phyloP scores from a whole-genome alignment of 2,329 filamentous ascomycete genomes.

The Amylocarpus encephaloides region DNA sequence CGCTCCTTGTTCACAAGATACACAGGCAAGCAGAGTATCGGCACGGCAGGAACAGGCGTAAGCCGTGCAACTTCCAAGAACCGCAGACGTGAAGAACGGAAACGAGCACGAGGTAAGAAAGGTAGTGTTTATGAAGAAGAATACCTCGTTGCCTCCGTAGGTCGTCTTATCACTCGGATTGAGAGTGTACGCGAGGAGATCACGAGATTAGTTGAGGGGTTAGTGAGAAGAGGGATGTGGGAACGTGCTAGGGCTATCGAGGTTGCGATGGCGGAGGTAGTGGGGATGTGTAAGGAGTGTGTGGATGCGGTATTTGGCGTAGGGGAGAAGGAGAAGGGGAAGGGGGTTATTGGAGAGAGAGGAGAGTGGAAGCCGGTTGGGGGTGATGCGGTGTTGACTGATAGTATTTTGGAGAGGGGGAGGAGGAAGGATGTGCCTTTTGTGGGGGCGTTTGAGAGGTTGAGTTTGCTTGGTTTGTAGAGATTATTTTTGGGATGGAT shows the following conservation, averaged over 20 bases:
- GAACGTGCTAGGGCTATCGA: conserved; percentile 79
- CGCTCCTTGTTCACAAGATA: conserved; percentile 92
- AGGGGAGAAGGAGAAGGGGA: conserved; percentile 13
- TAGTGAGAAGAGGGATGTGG: conserved; percentile 76
- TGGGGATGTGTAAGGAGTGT: conserved; percentile 60
- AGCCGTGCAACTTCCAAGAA: conserved; percentile 83
- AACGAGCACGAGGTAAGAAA: conserved; percentile 89
- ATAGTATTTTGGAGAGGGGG: conserved; percentile 27
- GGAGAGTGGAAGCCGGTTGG: conserved; percentile 27
- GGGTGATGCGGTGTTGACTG: conserved; percentile 30
- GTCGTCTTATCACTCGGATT: conserved; percentile 75
- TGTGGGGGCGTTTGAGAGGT: conserved; percentile 37
- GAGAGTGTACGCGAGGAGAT: conserved; percentile 68
- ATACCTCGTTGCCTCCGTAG: conserved; percentile 85
- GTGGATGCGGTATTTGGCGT: conserved; percentile 63
- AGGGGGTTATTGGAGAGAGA: conserved; percentile 8
- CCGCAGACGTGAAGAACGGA: conserved; percentile 83
- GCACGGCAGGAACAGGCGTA: conserved; percentile 66
- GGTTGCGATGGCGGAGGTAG: conserved; percentile 65
- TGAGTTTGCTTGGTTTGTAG: conserved; percentile 34
- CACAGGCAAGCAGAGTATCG: conserved; percentile 62
- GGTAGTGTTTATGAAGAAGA: conserved; percentile 97
- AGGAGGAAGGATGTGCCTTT: conserved; percentile 28
- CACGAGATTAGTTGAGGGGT: conserved; percentile 64
- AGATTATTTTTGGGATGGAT: neutral